Evolutionary conservation across 306 rosid species (phyloP), one percentile per base, ranked within the genome.

Genomic region (Rosa rugosa): DNA sequence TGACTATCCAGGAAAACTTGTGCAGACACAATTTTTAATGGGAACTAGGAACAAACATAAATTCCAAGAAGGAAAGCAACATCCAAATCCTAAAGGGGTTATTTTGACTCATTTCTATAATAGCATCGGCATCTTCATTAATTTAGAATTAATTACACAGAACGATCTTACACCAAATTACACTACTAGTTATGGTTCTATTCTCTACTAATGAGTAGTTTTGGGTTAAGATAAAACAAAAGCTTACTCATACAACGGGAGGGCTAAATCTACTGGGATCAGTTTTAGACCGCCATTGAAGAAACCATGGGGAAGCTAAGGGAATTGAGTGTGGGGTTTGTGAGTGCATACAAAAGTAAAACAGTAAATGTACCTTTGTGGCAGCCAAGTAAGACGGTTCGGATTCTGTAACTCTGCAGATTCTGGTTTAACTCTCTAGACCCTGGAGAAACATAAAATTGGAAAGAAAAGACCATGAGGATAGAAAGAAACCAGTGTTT

Each of bases 381-480:
- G 27, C 34, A 27, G 10, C 42, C 41, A n/a, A 22, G 56, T 75
- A 42, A 53, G 41, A 23, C 40, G 42, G 38, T n/a, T n/a, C n/a
- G n/a, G 51, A 41, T 16, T 41, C 42, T 14, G 56, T 64, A 73
- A 25, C 22, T 11, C 17, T 62, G 62, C 31, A 34, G 56, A 46
- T 73, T 73, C 50, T 59, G 54, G 54, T 75, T 22, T 75, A 53
- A 31, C 5, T 54, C 78, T 23, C 69, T 41, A 11, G 67, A n/a
- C 50, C 77, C 77, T 73, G 38, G 50, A 53, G 22, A 54, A 73
- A 73, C 66, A 34, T 38, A 53, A 73, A 40, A 40, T 56, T 40
- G 5, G 17, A 73, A 73, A 41, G 27, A 46, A 54, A 73, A 31
- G 11, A 45, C 18, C 12, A 47, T 23, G 27, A 56, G 27, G 12